These are phyloP conservation scores for Vanderwaltozyma yarrowii DNA, from an alignment of 805 yeast genomes.

Conservation along the genomic window DNA sequence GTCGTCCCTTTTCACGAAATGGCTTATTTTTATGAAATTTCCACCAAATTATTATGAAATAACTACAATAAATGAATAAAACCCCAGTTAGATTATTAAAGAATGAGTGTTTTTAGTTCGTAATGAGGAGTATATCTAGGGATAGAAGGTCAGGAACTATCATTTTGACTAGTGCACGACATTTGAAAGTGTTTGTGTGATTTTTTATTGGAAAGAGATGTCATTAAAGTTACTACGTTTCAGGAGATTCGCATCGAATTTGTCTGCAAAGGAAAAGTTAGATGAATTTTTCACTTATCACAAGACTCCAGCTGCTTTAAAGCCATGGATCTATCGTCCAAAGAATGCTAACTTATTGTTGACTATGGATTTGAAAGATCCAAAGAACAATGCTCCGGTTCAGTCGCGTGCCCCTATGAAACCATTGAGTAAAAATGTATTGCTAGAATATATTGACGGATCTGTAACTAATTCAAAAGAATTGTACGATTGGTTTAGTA, in stretches of 20 bases:
- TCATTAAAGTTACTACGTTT: background rate
- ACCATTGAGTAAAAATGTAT: conserved; percentile 20
- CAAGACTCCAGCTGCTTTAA: conserved; percentile 25
- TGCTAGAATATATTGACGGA: conserved; percentile 19
- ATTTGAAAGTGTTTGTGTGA: too few species aligned
- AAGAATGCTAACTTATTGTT: conserved; percentile 31
- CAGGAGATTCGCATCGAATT: conserved; percentile 1
- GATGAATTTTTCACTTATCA: conserved; percentile 28
- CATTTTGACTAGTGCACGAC: too few species aligned
- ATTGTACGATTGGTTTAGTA: conserved; percentile 15
- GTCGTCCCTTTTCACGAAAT: too few species aligned
- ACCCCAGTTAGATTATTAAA: too few species aligned
- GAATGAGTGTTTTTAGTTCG: too few species aligned
- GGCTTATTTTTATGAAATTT: too few species aligned
- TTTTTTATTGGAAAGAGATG: background rate
- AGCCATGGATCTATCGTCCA: conserved; percentile 33
- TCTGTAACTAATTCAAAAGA: conserved; percentile 13
- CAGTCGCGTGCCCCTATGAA: conserved; percentile 27
- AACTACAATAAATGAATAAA: too few species aligned
- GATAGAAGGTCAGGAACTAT: too few species aligned
- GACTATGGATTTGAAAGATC: conserved; percentile 33
- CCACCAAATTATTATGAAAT: too few species aligned
- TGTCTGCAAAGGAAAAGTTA: conserved; percentile 18
- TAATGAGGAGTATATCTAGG: too few species aligned
- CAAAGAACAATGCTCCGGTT: conserved; percentile 24